Evolutionary conservation across 2,329 filamentous ascomycete genomes (phyloP), one percentile per base, ranked within the genome.

Genomic region (Zymoseptoria passerinii): DNA sequence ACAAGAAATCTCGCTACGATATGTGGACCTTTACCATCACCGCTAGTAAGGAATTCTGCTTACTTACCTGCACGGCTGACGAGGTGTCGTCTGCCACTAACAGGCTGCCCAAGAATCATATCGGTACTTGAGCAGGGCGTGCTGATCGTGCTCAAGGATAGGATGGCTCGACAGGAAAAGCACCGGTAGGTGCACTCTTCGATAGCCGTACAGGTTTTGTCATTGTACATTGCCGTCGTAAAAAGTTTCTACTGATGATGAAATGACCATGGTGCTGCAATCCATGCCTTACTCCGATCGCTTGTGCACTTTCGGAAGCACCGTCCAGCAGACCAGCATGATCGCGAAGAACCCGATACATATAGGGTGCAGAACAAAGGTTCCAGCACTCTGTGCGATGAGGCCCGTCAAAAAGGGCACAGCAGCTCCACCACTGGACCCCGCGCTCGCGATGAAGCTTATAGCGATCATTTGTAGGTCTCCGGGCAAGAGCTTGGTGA

Each of bases 401-500:
- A 88, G 68, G 56, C 85, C 85, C 0, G 83, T 87, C 2, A 83
- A 76, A 63, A 88, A 88, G 0, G 86, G 85, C 8, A 83, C 83
- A 1, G 86, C 75, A 0, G 85, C 85, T 23, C 85, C 87, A 0
- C 88, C 88, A 2, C 83, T 82, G 65, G 82, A 87, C 0, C 86
- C 87, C 65, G 86, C 87, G 3, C 85, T 84, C 20, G 81, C 83
- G 59, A 90, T 88, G 57, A 88, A 82, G 1, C 85, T 81, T 63
- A 90, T 79, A 1, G 83, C 81, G 49, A 81, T 83, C 18, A 86
- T 79, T 62, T 85, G 82, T 57, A 89, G 77, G 48, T 79, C 75
- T 16, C 81, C 75, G 16, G 79, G 80, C 70, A 90, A 78, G 40
- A 80, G 74, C 48, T 81, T 77, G 56, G 85, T 80, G 64, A 89